phyloP scores from a whole-genome alignment of 495 filamentous ascomycete genomes.

The Astrothelium macrocarpum region DNA sequence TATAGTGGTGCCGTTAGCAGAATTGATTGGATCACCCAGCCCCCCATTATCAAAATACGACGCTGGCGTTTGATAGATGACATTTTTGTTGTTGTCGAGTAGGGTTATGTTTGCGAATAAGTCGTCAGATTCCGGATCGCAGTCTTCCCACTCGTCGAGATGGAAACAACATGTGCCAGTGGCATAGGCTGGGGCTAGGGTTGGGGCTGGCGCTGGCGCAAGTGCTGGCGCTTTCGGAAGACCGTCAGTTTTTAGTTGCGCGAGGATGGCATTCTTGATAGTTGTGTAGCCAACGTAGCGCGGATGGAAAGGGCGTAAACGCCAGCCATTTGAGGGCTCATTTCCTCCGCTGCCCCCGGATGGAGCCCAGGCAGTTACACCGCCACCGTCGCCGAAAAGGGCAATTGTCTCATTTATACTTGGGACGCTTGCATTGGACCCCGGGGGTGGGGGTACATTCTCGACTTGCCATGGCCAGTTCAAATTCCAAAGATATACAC shows the following conservation, averaged over 20 bases:
- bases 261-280: background rate
- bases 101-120: background rate
- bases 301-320: background rate
- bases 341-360: background rate
- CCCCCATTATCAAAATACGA: background rate
- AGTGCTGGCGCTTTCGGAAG: background rate
- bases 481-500: background rate
- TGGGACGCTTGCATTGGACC: background rate
- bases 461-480: background rate
- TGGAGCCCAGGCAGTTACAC: background rate
- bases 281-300: background rate
- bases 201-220: too few relatives aligned
- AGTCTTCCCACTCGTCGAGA: conserved; percentile 1
- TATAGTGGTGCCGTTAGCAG: background rate
- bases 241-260: background rate
- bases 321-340: background rate
- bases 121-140: background rate
- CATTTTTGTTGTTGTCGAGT: background rate
- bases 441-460: background rate
- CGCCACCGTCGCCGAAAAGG: background rate
- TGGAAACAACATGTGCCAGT: background rate
- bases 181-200: background rate
- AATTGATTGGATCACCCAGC: background rate
- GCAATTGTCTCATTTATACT: background rate
- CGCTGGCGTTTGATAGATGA: background rate